Evolutionary conservation across 768 basidiomycete genomes (phyloP).

Genomic region (Chalciporus pseudorubinellus): DNA sequence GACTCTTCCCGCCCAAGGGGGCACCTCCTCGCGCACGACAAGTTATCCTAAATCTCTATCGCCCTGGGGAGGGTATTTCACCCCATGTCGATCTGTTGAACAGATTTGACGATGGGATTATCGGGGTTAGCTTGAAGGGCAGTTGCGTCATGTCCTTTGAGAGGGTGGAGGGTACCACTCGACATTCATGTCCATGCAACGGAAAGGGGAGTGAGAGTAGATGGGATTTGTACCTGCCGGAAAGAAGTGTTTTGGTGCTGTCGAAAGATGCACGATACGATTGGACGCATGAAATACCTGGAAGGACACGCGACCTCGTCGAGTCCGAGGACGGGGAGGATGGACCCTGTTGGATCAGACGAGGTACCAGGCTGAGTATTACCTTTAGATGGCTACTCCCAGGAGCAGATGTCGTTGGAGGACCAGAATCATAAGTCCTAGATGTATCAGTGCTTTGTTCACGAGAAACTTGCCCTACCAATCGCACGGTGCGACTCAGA

Average conservation of each 20-base stretch:
- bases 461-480: constrained; percentile 1
- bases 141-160: constrained; percentile 81
- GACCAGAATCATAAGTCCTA: constrained; percentile 26
- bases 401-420: constrained; percentile 82
- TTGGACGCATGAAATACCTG: constrained; percentile 88
- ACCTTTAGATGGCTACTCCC: constrained; percentile 86
- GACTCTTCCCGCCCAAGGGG: constrained; percentile 56
- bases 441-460: constrained; percentile 1
- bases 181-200: constrained; percentile 1
- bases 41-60: constrained; percentile 87
- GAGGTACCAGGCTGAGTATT: constrained; percentile 68
- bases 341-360: constrained; percentile 40
- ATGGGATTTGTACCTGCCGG: constrained; percentile 67
- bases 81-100: constrained; percentile 83
- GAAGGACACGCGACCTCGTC: constrained; percentile 59
- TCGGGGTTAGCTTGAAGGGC: constrained; percentile 80
- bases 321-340: constrained; percentile 27
- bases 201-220: constrained; percentile 1
- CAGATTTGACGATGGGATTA: constrained; percentile 86
- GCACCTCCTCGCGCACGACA: constrained; percentile 59
- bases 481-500: neutral
- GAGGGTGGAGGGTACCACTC: constrained; percentile 13
- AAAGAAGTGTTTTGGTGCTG: constrained; percentile 73
- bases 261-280: constrained; percentile 77
- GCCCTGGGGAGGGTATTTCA: constrained; percentile 85